Evolutionary conservation across 2,329 filamentous ascomycete species (phyloP), one percentile per base, ranked within the genome.

Genomic region (Aspergillus unguis): DNA sequence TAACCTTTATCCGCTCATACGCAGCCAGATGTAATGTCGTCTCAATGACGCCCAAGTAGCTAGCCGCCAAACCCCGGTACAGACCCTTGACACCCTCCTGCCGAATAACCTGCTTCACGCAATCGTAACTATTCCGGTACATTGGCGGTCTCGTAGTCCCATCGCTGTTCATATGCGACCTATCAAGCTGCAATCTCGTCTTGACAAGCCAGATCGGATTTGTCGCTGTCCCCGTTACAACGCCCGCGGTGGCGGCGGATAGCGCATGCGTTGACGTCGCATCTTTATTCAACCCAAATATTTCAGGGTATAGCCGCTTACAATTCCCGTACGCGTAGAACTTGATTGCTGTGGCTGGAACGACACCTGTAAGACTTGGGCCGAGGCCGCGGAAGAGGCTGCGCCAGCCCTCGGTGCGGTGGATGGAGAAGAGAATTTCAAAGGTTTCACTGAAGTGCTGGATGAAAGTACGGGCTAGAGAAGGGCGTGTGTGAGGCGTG

Each of bases 1-100:
- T 55, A 6, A 53, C 57, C 52, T 72, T 72, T 51, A 72, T 59
- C 23, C 62, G 61, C 56, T 72, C 70, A 48, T 72, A 72, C 31
- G 69, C 58, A 6, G 67, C 67, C 37, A 72, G 44, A 48, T 72
- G 70, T 36, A 72, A 50, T 3, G 66, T 67, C 10, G 67, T 72
- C 57, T 72, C 70, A 17, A 68, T 63, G 0, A 64, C 64, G 6
- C 70, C 69, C 4, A 72, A 54, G 49, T 71, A 71, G 46, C 69
- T 96, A 17, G 92, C 92, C 0, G 90, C 90, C 47, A 96, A 77
- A 6, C 92, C 92, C 69, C 91, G 83, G 69, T 96, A 96, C 78
- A 96, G 82, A 53, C 92, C 92, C 47, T 85, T 81, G 38, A 96
- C 67, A 2, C 92, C 92, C 71, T 96, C 92, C 63, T 95, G 85